Evolutionary conservation across 164 flowering plant genomes (phyloP), one percentile per base, ranked within the genome.

Genomic region (Protea cynaroides): DNA sequence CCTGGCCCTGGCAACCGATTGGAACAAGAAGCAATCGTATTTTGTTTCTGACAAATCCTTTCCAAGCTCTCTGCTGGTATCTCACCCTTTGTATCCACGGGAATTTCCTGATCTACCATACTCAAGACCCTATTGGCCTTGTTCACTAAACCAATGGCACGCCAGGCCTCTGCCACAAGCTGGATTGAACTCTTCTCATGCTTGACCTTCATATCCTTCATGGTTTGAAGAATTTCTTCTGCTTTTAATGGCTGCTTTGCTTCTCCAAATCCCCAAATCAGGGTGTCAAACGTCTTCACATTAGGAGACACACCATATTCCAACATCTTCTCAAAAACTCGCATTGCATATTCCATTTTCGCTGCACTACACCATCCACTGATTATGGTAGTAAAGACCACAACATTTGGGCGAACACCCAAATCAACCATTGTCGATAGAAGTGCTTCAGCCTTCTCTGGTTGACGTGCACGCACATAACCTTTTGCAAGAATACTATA

Each of bases 181-280:
- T 70, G 71, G 64, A 85, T 65, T 24, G 93, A 85, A 70, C 71
- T 76, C 46, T 72, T 68, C 55, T 72, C 81, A 17, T 93, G 95
- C 57, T 25, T 18, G 44, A 90, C 74, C 3, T 82, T 81, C 19
- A 71, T 66, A 36, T 79, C 76, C 69, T 80, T 75, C 95, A 91
- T 91, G 5, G 61, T 57, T 61, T 80, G 76, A 50, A 91, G 80
- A 61, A 94, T 49, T 63, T 89, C 92, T 78, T 91, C 97, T 0
- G 96, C 95, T 79, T 86, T 89, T 93, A 87, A 80, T 10, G 97
- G 99, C 64, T 82, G 90, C 67, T 77, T 89, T 25, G 85, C 85
- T 82, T 91, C 95, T 40, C 88, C 88, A 69, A 72, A 91, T 17
- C 99, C 99, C 99, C 99, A 91, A 65, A 94, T 87, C 15, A 94